Evolutionary conservation across 2,329 filamentous ascomycete species (phyloP), one percentile per base, ranked within the genome.

Genomic region (Davidsoniella neocaledoniae): DNA sequence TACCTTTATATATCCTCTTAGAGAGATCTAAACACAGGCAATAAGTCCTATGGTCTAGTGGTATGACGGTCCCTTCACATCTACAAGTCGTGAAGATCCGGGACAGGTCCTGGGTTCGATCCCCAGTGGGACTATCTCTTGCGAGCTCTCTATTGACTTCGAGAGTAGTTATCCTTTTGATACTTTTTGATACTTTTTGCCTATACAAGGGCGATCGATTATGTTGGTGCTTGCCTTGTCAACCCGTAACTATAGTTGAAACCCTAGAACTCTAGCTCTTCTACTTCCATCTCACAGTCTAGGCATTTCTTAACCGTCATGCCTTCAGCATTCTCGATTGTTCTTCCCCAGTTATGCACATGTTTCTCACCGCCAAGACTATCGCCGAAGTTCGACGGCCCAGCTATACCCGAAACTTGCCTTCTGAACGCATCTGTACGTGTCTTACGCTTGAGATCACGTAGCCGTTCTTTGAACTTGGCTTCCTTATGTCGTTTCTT

Each of bases 401-500:
- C 69, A 1, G 63, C 65, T 5, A 36, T 40, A 2, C 72, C 71
- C 50, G 74, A 75, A 49, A 77, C 73, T 57, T 80, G 81, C 46
- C 88, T 70, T 50, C 87, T 77, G 58, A 90, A 94, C 0, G 88
- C 86, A 57, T 96, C 91, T 0, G 93, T 88, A 43, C 87, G 72
- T 10, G 91, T 98, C 62, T 88, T 81, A 65, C 90, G 88, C 71
- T 96, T 98, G 55, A 98, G 62, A 48, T 96, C 88, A 5, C 83
- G 72, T 33, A 98, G 69, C 67, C 94, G 94, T 52, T 78, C 80
- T 60, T 85, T 86, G 65, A 96, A 96, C 63, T 94, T 94, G 58
- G 80, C 79, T 62, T 95, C 88, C 60, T 94, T 94, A 48, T 86
- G 72, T 44, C 73, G 75, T 66, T 94, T 94, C 65, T 86, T 87